Evolutionary conservation across 768 basidiomycete genomes (phyloP), one percentile per base, ranked within the genome.

Genomic region (Kwoniella dendrophila): DNA sequence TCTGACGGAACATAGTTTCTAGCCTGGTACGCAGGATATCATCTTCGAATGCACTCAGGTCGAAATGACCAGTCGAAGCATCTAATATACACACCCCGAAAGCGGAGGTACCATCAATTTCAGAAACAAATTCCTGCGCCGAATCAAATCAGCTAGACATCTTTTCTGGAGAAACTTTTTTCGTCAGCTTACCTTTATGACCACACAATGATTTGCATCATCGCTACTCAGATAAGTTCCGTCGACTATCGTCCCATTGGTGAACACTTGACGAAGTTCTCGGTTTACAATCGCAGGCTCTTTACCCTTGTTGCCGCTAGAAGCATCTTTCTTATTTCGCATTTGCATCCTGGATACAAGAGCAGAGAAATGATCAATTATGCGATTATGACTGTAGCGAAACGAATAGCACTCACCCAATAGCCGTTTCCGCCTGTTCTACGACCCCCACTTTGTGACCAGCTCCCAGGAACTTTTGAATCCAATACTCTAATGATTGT

Each of bases 371-470:
- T 30, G 40, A 55, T 61, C 55, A 6, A 3, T 40, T 41, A 40
- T 53, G 26, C 12, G 47, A 24, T 4, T 22, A 32, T 32, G n/a
- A 33, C 44, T 20, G 20, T 18, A 52, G 11, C 3, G 16, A 11
- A 38, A 6, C 43, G 43, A 47, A 18, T 11, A 10, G 8, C 22
- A 62, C 79, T 69, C 49, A 78, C 24, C 95, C 96, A 11, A 99
- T 87, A 0, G 93, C 93, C 0, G 96, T 99, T 81, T 99, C 96
- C 0, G 88, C 86, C 78, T 99, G 96, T 73, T 97, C 95, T 18
- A 99, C 96, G 12, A 90, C 87, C 6, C 96, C 96, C 54, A 99
- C 74, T 51, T 75, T 76, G 59, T 74, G 75, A 0, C 78, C 78
- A 14, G 76, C 76, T 18, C 73, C 78, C 10, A 80, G 67, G 66